Evolutionary conservation across 202 grass and related monocot genomes (phyloP).

Genomic region (Saccharum hybrid): DNA sequence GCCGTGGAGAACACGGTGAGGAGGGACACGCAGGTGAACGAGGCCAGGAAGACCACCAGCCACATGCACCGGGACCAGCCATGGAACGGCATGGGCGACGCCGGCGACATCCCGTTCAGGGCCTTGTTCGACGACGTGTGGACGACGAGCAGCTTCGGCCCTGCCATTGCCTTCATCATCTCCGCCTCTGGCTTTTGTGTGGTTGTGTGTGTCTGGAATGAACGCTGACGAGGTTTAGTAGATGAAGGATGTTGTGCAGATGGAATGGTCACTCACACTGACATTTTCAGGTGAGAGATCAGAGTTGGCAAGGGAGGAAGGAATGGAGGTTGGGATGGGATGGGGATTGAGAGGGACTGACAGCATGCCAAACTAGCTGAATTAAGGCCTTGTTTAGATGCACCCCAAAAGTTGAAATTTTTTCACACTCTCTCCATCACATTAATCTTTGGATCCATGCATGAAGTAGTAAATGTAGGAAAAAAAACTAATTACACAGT

Average conservation of each 20-base stretch:
- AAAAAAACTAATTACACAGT: too few species aligned
- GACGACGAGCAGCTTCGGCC: slow-evolving; percentile 60
- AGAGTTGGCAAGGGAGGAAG: slow-evolving; percentile 22
- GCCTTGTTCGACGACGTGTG: slow-evolving; percentile 62
- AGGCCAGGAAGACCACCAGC: slow-evolving; percentile 49
- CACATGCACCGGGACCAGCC: slow-evolving; percentile 44
- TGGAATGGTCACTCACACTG: slow-evolving; percentile 28
- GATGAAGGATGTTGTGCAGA: slow-evolving; percentile 24
- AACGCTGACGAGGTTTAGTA: slow-evolving; percentile 8
- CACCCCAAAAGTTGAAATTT: too few species aligned
- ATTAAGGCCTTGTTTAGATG: too few species aligned
- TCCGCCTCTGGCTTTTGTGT: background rate
- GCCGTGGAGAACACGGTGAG: slow-evolving; percentile 63
- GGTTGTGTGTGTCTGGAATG: background rate
- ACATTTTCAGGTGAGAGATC: slow-evolving; percentile 42
- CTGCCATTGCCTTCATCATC: slow-evolving; percentile 55
- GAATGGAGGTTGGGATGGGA: slow-evolving; percentile 44
- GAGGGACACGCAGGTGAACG: slow-evolving; percentile 63
- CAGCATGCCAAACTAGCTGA: background rate
- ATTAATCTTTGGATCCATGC: too few species aligned
- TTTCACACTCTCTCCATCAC: too few species aligned
- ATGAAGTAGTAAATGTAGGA: too few species aligned
- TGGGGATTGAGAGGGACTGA: slow-evolving; percentile 26
- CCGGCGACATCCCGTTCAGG: slow-evolving; percentile 30
- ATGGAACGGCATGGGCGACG: slow-evolving; percentile 24